A percentile compares a stretch with the other conserved stretches of the same genome.
Evolutionary conservation across 2,329 filamentous ascomycete species (phyloP).

Genomic region (Curvularia spicifera): DNA sequence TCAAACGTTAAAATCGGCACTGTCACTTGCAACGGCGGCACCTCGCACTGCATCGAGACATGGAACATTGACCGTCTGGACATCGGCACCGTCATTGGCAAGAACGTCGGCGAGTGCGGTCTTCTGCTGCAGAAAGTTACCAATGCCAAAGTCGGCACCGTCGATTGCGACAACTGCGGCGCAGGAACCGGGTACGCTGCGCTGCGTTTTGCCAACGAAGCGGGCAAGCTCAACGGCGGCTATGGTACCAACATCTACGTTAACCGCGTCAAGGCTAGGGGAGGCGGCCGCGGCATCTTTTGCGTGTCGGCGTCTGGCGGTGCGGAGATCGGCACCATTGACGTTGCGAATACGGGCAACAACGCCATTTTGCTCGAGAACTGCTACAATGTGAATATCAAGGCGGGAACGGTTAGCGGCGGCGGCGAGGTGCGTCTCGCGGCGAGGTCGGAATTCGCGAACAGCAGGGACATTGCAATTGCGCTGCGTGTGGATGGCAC

Average conservation of each 20-base stretch:
- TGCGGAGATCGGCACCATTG: slow-evolving; percentile 58
- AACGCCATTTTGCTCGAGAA: slow-evolving; percentile 66
- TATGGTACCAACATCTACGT: slow-evolving; percentile 62
- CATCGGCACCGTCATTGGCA: slow-evolving; percentile 61
- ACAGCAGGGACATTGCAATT: slow-evolving; percentile 60
- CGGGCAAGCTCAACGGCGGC: slow-evolving; percentile 57
- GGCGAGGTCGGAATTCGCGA: slow-evolving; percentile 61
- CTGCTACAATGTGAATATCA: slow-evolving; percentile 63
- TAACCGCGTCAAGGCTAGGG: slow-evolving; percentile 62
- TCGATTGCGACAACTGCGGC: slow-evolving; percentile 63
- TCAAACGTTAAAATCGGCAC: slow-evolving; percentile 61
- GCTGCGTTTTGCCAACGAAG: slow-evolving; percentile 64
- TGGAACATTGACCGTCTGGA: slow-evolving; percentile 65
- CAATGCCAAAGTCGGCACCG: slow-evolving; percentile 61
- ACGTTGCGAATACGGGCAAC: slow-evolving; percentile 61
- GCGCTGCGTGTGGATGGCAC: slow-evolving; percentile 59
- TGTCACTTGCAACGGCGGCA: slow-evolving; percentile 60
- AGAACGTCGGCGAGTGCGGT: slow-evolving; percentile 63
- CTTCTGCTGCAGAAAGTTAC: slow-evolving; percentile 62
- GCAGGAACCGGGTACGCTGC: slow-evolving; percentile 62
- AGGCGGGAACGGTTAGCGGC: slow-evolving; percentile 59
- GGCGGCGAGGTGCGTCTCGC: slow-evolving; percentile 63
- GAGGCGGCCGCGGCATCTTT: slow-evolving; percentile 64
- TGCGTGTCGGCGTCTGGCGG: slow-evolving; percentile 64
- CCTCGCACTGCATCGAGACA: slow-evolving; percentile 64